These are phyloP conservation scores for Krasilnikovozyma curviuscula DNA, from an alignment of 768 basidiomycete genomes.

Conservation along the genomic window DNA sequence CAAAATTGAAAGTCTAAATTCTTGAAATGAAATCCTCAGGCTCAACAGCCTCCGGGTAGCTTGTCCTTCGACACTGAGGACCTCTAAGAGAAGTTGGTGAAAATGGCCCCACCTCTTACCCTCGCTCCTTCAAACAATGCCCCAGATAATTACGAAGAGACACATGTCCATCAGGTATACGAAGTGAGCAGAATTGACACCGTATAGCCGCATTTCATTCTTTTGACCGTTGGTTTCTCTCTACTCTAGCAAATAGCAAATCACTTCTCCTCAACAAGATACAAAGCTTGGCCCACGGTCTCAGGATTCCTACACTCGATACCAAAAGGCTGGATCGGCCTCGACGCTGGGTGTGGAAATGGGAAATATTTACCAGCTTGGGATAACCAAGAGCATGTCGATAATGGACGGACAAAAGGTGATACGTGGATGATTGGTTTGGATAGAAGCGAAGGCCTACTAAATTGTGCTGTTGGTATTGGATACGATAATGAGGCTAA, in stretches of 20 bases:
- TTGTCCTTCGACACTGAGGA: too few relatives aligned
- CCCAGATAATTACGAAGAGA: constrained; percentile 60
- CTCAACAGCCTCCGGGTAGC: too few relatives aligned
- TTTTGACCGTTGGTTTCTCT: neutral
- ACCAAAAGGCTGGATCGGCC: constrained; percentile 58
- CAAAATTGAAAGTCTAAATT: too few relatives aligned
- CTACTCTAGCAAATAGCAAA: constrained; percentile 48
- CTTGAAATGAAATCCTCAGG: too few relatives aligned
- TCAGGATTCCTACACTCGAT: constrained; percentile 50
- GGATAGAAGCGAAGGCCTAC: constrained; percentile 59
- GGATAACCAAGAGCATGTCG: constrained; percentile 35
- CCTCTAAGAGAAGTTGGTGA: too few relatives aligned
- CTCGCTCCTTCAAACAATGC: too few relatives aligned
- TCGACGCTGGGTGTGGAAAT: constrained; percentile 92
- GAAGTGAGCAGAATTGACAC: constrained; percentile 27
- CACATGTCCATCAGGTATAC: constrained; percentile 65
- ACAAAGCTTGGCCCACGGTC: constrained; percentile 88
- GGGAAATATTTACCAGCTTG: constrained; percentile 78
- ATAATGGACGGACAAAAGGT: neutral
- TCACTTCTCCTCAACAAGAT: constrained; percentile 75
- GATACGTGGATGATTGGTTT: constrained; percentile 51
- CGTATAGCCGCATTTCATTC: neutral
- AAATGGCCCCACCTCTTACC: too few relatives aligned
- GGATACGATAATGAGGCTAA: constrained; percentile 23
- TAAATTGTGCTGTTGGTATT: constrained; percentile 53